phyloP scores from a whole-genome alignment of 2,329 filamentous ascomycete genomes.

The Periconia macrospinosa region DNA sequence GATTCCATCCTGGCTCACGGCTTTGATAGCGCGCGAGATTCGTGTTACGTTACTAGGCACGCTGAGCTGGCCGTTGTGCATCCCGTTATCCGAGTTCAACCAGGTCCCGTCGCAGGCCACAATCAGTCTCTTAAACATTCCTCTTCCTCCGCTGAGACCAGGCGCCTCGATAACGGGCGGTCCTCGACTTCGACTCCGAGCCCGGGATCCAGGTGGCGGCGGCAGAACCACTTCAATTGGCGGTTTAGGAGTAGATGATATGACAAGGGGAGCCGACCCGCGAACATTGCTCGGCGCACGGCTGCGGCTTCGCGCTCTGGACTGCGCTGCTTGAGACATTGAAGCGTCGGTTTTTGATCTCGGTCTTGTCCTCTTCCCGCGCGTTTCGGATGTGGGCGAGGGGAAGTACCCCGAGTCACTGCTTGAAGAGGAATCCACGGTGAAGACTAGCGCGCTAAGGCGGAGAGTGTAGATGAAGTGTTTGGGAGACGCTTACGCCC shows the following conservation, averaged over 20 bases:
- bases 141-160: constrained; percentile 38
- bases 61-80: constrained; percentile 46
- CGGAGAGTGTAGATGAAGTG: neutral
- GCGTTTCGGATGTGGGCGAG: constrained; percentile 13
- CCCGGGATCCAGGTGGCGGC: constrained; percentile 4
- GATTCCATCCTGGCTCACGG: constrained; percentile 50
- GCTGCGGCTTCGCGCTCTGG: constrained; percentile 32
- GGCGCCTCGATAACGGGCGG: constrained; percentile 28
- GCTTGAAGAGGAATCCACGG: constrained; percentile 16
- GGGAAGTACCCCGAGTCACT: constrained; percentile 22
- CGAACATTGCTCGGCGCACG: constrained; percentile 30
- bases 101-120: constrained; percentile 50
- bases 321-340: constrained; percentile 33
- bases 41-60: constrained; percentile 55
- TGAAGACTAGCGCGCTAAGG: neutral
- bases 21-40: constrained; percentile 53
- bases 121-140: constrained; percentile 45
- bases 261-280: constrained; percentile 22
- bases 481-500: neutral
- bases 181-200: constrained; percentile 24
- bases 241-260: constrained; percentile 27
- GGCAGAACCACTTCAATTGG: constrained; percentile 33
- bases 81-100: constrained; percentile 53
- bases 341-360: neutral
- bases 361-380: constrained; percentile 13